Base-by-base conservation (phyloP, 2,329 filamentous ascomycete species). In the Penicillium sclerotigenum region DNA sequence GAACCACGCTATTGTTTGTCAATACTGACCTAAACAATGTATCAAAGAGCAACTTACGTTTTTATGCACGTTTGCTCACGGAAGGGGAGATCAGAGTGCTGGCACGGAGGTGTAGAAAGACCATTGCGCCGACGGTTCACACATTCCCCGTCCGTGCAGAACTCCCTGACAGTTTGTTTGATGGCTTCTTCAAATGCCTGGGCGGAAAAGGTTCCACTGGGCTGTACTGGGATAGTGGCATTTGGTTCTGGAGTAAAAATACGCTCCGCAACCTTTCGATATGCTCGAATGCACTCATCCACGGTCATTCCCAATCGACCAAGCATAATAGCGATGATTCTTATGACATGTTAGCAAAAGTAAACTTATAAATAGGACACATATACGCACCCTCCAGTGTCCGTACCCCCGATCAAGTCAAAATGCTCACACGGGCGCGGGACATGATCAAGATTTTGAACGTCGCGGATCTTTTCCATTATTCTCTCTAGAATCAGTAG, bases 321-420 rank as follows among this genome's bases (percentile, higher is more conserved):
- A 0, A 53, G 26, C 51, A 53, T 53, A 3, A 53, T 53, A 20
- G 51, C 42, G 20, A 53, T 53, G 18, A 53, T 47, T 1, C 42
- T 53, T 8, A 2, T 16, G 13, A 2, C 18, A 18, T 18, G 3
- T 51, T 31, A 51, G 14, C 9, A 20, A 10, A 38, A 20, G 11
- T 7, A 8, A 10, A 5, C 36, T 1, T 8, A 5, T 14, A 18
- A 1, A 4, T 18, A 10, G 14, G 10, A 14, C 5, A 22, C 2
- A 20, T 11, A 14, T 3, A 6, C 20, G 10, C 14, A 52, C 49
- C 49, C 49, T 45, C 49, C 49, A 24, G 49, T 52, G 29, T 2
- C 37, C 7, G 49, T 37, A n/a, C 49, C 49, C 11, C 49, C 49
- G 0, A 52, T 36, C 20, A 52, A 28, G 22, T 52, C 40, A 2